phyloP scores from a whole-genome alignment of 2,329 filamentous ascomycete species.

The Alternaria atra region DNA sequence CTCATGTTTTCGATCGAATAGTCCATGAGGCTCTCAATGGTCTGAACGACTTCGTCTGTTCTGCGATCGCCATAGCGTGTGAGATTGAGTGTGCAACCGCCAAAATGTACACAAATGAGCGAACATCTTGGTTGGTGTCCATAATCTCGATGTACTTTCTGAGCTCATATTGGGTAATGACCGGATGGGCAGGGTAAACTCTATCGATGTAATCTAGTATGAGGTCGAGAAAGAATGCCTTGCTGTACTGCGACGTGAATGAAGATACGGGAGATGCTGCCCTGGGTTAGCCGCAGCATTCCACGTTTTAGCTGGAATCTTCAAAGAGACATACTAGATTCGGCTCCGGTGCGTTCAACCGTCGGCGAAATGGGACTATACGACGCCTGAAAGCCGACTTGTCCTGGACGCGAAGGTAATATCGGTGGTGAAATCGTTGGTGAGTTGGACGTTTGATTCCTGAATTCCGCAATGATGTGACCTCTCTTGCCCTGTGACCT shows the following conservation, averaged over 20 bases:
- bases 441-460: constrained; percentile 38
- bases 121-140: constrained; percentile 50
- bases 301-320: background rate
- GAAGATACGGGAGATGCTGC: constrained; percentile 30
- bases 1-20: constrained; percentile 50
- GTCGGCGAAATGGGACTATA: constrained; percentile 23
- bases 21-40: constrained; percentile 47
- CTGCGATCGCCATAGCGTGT: constrained; percentile 47
- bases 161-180: constrained; percentile 56
- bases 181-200: constrained; percentile 60
- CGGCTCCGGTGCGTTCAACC: constrained; percentile 25
- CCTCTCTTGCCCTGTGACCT: constrained; percentile 52
- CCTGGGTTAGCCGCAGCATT: constrained; percentile 15
- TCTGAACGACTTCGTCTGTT: constrained; percentile 44
- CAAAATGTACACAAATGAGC: constrained; percentile 57
- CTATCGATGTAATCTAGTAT: constrained; percentile 56
- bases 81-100: constrained; percentile 57
- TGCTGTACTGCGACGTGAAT: constrained; percentile 29
- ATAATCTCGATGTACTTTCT: constrained; percentile 49
- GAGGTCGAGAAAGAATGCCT: constrained; percentile 54
- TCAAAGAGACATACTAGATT: constrained; percentile 27
- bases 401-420: constrained; percentile 31
- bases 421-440: constrained; percentile 36
- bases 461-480: constrained; percentile 54
- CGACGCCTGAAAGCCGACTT: constrained; percentile 17